These are phyloP conservation scores for Jacaranda copaia DNA, from an alignment of 257 asterid species.

Conservation along the genomic window DNA sequence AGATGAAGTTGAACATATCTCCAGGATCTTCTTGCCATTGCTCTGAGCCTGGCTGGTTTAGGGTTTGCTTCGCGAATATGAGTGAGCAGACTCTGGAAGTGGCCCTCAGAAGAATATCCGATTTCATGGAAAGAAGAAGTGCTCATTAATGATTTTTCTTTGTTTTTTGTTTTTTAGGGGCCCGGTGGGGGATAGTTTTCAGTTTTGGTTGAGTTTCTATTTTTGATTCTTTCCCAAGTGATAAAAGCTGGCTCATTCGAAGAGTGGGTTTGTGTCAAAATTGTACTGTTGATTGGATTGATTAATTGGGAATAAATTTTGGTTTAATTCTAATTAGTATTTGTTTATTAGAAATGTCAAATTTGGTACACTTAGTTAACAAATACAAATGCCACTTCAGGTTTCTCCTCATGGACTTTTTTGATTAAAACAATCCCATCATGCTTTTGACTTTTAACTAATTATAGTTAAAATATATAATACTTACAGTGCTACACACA, in stretches of 20 bases:
- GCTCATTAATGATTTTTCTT: too few species aligned
- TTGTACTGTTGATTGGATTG: too few species aligned
- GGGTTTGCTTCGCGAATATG: conserved; percentile 69
- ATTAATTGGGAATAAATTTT: too few species aligned
- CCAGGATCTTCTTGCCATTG: conserved; percentile 67
- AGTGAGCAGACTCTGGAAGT: conserved; percentile 52
- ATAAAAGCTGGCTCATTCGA: neutral
- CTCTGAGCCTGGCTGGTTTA: conserved; percentile 62
- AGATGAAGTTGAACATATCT: conserved; percentile 52
- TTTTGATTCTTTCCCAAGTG: conserved; percentile 6
- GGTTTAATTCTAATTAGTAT: neutral
- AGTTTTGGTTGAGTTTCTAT: neutral
- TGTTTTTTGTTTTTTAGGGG: neutral
- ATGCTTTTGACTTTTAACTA: conserved; percentile 28
- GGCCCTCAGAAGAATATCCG: conserved; percentile 47
- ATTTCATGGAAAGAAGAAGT: conserved; percentile 45
- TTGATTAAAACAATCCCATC: conserved; percentile 13
- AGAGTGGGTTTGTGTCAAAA: neutral
- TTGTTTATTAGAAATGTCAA: conserved; percentile 37
- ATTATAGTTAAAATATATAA: too few species aligned
- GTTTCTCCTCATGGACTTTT: neutral
- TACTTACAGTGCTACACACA: too few species aligned
- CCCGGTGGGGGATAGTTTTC: too few species aligned
- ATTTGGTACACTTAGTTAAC: conserved; percentile 10
- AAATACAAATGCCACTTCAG: conserved; percentile 15